Conservation (phyloP, 768 basidiomycete species). For the Tephrocybe sp. region DNA sequence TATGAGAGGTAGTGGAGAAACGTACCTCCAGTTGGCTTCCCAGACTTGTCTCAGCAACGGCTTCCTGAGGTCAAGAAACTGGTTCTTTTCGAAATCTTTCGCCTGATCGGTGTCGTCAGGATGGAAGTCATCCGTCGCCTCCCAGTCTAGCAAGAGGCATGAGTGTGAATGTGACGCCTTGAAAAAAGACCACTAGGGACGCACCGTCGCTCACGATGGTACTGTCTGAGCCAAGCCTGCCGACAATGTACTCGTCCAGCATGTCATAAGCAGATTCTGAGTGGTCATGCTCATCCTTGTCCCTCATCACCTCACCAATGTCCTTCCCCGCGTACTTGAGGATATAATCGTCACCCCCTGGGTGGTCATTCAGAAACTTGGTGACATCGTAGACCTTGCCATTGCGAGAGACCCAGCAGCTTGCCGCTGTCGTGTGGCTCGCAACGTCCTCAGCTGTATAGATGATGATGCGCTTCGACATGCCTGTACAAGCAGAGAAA, state of each 20-base stretch:
- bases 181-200: slow-evolving; percentile 23
- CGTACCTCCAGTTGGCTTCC: slow-evolving; percentile 79
- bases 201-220: slow-evolving; percentile 77
- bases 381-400: slow-evolving; percentile 93
- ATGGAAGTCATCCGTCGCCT: slow-evolving; percentile 84
- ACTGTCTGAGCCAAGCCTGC: slow-evolving; percentile 75
- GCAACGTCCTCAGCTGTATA: slow-evolving; percentile 76
- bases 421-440: slow-evolving; percentile 53
- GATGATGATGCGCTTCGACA: slow-evolving; percentile 73
- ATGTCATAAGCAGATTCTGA: slow-evolving; percentile 91
- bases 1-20: slow-evolving; percentile 8
- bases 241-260: slow-evolving; percentile 85
- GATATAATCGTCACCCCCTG: slow-evolving; percentile 93
- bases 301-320: slow-evolving; percentile 78
- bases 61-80: slow-evolving; percentile 87
- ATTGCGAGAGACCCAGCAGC: slow-evolving; percentile 81
- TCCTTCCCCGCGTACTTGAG: slow-evolving; percentile 83
- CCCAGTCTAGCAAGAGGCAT: slow-evolving; percentile 64
- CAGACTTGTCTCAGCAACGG: slow-evolving; percentile 88
- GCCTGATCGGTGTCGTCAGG: slow-evolving; percentile 85
- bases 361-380: slow-evolving; percentile 81
- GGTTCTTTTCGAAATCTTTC: slow-evolving; percentile 83
- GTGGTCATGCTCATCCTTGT: slow-evolving; percentile 81
- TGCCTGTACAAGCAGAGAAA: slow-evolving; percentile 25
- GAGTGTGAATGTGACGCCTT: background rate